Percentiles rank a stretch among this genome's conserved stretches.
Conservation (phyloP, 2,329 filamentous ascomycete genomes). For the Hymenoscyphus scutula region DNA sequence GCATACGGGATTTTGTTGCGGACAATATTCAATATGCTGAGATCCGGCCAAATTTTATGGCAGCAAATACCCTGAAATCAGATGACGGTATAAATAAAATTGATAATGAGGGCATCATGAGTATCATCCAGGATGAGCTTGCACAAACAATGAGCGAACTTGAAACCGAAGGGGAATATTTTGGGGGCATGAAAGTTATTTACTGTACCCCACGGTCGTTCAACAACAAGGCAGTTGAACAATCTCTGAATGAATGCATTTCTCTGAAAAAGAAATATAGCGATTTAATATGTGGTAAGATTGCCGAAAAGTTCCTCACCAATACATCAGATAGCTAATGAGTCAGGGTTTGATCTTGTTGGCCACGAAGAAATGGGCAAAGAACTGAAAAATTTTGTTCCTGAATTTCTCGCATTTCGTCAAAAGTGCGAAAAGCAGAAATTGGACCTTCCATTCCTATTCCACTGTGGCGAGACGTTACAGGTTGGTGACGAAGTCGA, state of each 20-base stretch:
- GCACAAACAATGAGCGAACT: conserved; percentile 45
- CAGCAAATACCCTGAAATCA: conserved; percentile 56
- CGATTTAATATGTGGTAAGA: conserved; percentile 61
- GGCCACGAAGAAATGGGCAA: conserved; percentile 64
- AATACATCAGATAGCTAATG: conserved; percentile 15
- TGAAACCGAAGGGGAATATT: conserved; percentile 42
- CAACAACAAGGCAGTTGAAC: conserved; percentile 43
- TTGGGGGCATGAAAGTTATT: conserved; percentile 67
- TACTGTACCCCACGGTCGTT: conserved; percentile 69
- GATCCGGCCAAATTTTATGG: conserved; percentile 67
- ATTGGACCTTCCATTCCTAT: conserved; percentile 67
- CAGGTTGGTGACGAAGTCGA: conserved; percentile 63
- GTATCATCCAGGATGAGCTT: conserved; percentile 57
- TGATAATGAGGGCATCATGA: conserved; percentile 58
- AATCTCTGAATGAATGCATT: conserved; percentile 60
- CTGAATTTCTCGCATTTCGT: conserved; percentile 56
- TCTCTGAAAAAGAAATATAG: conserved; percentile 56
- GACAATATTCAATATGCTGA: conserved; percentile 72
- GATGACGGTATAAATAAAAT: conserved; percentile 54
- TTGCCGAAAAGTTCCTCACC: background rate
- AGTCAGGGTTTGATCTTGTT: conserved; percentile 64
- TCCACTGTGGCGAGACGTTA: conserved; percentile 74
- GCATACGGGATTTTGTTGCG: conserved; percentile 59
- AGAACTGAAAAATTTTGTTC: conserved; percentile 55
- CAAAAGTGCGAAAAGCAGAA: conserved; percentile 46